Evolutionary conservation across 306 rosid species (phyloP), one percentile per base, ranked within the genome.

Genomic region (Trifolium dubium): DNA sequence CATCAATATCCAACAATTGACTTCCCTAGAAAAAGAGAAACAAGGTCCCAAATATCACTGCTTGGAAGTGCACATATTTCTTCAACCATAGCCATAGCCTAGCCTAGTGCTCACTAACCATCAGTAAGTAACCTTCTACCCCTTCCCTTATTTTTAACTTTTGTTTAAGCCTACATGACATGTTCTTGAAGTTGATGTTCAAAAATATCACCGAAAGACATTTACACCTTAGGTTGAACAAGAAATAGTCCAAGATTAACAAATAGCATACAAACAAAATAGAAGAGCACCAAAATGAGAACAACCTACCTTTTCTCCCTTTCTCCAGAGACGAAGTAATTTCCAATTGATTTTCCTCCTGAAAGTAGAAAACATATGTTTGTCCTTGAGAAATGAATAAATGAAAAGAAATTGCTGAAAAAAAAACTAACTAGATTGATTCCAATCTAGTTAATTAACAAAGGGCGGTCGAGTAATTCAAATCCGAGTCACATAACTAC

Each of bases 271-370:
- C 12, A n/a, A 54, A 18, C 8, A 75, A 14, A 14, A 64, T 39
- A 65, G 19, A 19, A 32, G 51, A n/a, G 23, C 61, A 53, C 19
- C 62, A 65, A 23, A 54, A 69, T 17, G 13, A 39, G 34, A 28
- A 68, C 17, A 43, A 63, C 49, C 10, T 41, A 91, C 97, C 97
- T 86, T 84, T 91, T 83, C 72, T 85, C 69, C 84, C 82, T 70
- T 85, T 85, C 60, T 17, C 88, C 39, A 17, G 31, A 5, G 83
- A 77, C 76, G 88, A 78, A 83, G 67, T 67, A 39, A 61, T 67
- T 67, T 88, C 90, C 23, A 56, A 49, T 63, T 75, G 62, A 76
- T 39, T 49, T 40, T 78, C 85, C 84, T 82, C 97, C 97, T 93
- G 89, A 75, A 88, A 81, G 32, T 17, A 75, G 32, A 53, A 68